Percentiles rank a stretch among this genome's conserved stretches.
Conservation (phyloP, 306 rosid genomes). For the Castanopsis chinensis region DNA sequence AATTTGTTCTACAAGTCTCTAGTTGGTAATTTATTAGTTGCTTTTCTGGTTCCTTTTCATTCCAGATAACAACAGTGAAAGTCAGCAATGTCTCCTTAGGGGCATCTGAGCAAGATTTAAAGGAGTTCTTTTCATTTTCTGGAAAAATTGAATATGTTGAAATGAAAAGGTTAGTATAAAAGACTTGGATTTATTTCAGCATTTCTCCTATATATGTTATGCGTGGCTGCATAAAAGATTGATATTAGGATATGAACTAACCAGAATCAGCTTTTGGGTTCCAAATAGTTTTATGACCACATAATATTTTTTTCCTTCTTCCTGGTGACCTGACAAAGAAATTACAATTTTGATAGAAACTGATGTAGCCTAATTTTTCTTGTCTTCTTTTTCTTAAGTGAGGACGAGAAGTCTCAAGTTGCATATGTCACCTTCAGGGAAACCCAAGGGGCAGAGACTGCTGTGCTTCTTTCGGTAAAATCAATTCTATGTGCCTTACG, state of each 20-base stretch:
- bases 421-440: conserved; percentile 66
- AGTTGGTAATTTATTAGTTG: neutral
- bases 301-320: neutral
- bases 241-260: neutral
- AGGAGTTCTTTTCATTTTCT: conserved; percentile 60
- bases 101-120: conserved; percentile 48
- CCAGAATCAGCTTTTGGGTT: neutral
- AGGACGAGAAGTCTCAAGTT: conserved; percentile 37
- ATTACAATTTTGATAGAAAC: neutral
- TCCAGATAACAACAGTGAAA: conserved; percentile 49
- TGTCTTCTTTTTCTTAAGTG: conserved; percentile 30
- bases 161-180: conserved; percentile 33
- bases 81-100: conserved; percentile 49
- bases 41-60: neutral
- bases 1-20: neutral
- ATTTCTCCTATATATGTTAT: neutral
- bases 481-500: conserved; percentile 3
- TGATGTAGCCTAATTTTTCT: neutral
- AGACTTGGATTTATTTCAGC: neutral
- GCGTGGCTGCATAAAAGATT: neutral
- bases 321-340: neutral
- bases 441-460: conserved; percentile 57
- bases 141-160: conserved; percentile 55
- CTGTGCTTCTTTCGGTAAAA: conserved; percentile 69
- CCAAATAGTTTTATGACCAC: neutral